Evolutionary conservation across 106 monocot genomes (phyloP).

Genomic region (Acorus calamus): DNA sequence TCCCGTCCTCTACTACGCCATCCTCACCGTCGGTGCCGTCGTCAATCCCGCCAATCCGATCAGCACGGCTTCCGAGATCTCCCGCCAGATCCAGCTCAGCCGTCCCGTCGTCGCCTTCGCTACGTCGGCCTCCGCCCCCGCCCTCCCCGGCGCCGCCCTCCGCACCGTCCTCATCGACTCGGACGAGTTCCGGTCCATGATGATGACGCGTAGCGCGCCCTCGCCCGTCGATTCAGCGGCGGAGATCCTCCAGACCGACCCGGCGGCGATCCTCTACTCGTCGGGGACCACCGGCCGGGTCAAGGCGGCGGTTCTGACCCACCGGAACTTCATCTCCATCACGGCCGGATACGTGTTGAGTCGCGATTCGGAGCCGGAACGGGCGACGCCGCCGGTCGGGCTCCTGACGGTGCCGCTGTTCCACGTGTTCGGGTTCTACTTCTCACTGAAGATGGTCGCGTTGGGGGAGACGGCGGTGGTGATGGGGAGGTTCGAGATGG

Average conservation of each 20-base stretch:
- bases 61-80: slow-evolving; percentile 42
- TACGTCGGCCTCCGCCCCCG: slow-evolving; percentile 19
- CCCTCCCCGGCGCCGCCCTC: slow-evolving; percentile 23
- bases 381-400: slow-evolving; percentile 1
- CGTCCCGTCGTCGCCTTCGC: slow-evolving; percentile 31
- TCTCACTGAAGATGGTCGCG: too few relatives aligned
- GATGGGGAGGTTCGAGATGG: background rate
- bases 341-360: slow-evolving; percentile 10
- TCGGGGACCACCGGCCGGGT: too few relatives aligned
- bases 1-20: slow-evolving; percentile 49
- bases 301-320: too few relatives aligned
- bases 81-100: slow-evolving; percentile 33
- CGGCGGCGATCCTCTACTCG: too few relatives aligned
- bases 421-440: too few relatives aligned
- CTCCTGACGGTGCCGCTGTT: slow-evolving; percentile 57
- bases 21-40: slow-evolving; percentile 51
- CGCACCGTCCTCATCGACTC: slow-evolving; percentile 39
- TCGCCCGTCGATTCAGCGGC: background rate
- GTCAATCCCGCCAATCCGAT: slow-evolving; percentile 53
- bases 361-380: background rate
- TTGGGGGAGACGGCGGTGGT: too few relatives aligned
- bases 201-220: background rate
- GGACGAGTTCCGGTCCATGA: slow-evolving; percentile 28
- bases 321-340: slow-evolving; percentile 59
- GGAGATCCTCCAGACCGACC: slow-evolving; percentile 35